Evolutionary conservation across 768 basidiomycete species (phyloP).

Genomic region (Rhodosporidiobolus odoratus): DNA sequence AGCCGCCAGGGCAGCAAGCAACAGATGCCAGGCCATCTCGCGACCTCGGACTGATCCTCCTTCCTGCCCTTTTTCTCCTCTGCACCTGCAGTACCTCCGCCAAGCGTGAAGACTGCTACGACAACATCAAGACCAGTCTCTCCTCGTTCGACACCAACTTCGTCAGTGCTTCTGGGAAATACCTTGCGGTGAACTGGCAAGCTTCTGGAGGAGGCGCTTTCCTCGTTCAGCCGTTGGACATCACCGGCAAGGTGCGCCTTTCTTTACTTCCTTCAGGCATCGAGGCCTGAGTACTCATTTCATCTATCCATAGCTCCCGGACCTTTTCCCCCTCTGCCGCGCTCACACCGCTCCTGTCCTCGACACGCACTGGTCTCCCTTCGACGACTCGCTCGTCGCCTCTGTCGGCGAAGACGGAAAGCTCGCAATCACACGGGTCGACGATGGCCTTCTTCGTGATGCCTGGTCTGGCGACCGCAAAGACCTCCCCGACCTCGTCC

Average conservation of each 20-base stretch:
- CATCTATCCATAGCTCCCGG: slow-evolving; percentile 58
- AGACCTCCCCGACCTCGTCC: slow-evolving; percentile 84
- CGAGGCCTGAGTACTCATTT: neutral
- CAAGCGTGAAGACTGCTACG: slow-evolving; percentile 32
- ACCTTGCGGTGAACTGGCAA: slow-evolving; percentile 84
- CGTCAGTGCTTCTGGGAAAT: slow-evolving; percentile 76
- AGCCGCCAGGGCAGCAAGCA: too few relatives aligned
- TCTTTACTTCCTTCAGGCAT: slow-evolving; percentile 67
- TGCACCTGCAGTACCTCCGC: slow-evolving; percentile 1
- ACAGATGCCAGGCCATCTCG: too few relatives aligned
- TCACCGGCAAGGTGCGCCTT: slow-evolving; percentile 61
- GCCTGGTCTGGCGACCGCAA: slow-evolving; percentile 56
- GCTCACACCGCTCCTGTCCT: slow-evolving; percentile 62
- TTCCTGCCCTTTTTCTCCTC: neutral
- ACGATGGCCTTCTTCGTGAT: slow-evolving; percentile 65
- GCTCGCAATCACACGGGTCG: slow-evolving; percentile 82
- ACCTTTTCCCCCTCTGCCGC: slow-evolving; percentile 83
- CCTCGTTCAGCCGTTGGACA: slow-evolving; percentile 77
- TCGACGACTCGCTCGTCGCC: slow-evolving; percentile 82
- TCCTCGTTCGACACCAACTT: slow-evolving; percentile 82
- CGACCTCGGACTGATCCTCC: too few relatives aligned
- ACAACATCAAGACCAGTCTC: slow-evolving; percentile 38
- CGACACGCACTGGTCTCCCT: slow-evolving; percentile 94
- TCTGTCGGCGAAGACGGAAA: slow-evolving; percentile 94
- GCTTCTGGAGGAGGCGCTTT: slow-evolving; percentile 89